These are phyloP conservation scores for Phalaenopsis equestris DNA, from an alignment of 106 monocot genomes.

Conservation along the genomic window DNA sequence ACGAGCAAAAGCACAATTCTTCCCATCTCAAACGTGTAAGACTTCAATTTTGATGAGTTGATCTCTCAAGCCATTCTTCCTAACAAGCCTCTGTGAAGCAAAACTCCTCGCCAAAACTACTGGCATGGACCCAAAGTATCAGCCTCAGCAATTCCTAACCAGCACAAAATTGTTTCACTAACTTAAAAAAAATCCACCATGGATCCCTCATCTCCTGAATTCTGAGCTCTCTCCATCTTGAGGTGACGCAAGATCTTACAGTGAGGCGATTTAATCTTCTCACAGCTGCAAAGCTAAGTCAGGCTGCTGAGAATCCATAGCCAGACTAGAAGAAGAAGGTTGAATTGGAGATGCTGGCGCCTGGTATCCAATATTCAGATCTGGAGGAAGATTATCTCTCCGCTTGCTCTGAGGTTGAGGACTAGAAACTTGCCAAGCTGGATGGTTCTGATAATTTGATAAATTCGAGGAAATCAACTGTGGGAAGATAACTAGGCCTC, in stretches of 20 bases:
- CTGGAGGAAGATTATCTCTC: slow-evolving; percentile 49
- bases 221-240: no score
- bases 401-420: slow-evolving; percentile 32
- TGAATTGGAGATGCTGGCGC: slow-evolving; percentile 56
- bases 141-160: no score
- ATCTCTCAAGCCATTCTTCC: not conserved
- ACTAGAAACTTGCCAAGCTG: slow-evolving; percentile 46
- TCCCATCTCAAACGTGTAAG: not conserved
- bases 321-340: slow-evolving; percentile 53
- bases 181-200: not conserved
- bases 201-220: not conserved
- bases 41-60: not conserved
- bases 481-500: slow-evolving; percentile 46
- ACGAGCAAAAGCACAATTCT: not conserved
- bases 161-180: not conserved
- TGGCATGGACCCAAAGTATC: no score
- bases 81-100: not conserved
- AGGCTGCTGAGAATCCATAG: slow-evolving; percentile 76
- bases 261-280: slow-evolving; percentile 2
- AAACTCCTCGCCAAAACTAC: not conserved
- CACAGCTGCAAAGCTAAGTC: slow-evolving; percentile 88
- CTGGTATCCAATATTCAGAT: slow-evolving; percentile 71
- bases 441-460: slow-evolving; percentile 22
- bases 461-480: slow-evolving; percentile 41
- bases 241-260: not conserved